A percentile compares a stretch with the other conserved stretches of the same genome.
Evolutionary conservation across 352 stramenopile genomes (phyloP).

Genomic region (Globisporangium takayamanum): DNA sequence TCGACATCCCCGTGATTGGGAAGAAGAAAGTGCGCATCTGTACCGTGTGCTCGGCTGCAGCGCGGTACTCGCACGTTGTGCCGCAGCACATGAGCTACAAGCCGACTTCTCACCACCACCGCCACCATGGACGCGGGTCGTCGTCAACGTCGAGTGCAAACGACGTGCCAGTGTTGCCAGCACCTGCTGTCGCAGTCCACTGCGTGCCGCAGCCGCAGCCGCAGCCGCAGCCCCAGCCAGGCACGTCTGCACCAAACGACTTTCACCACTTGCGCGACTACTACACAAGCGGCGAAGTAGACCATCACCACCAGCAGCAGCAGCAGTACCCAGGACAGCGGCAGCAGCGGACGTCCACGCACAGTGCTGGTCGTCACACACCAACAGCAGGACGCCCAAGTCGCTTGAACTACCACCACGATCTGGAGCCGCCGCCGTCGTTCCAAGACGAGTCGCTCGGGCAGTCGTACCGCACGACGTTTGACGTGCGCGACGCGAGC

Average conservation of each 20-base stretch:
- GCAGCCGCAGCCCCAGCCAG: slow-evolving; percentile 10
- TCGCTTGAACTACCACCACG: neutral
- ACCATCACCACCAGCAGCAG: slow-evolving; percentile 10
- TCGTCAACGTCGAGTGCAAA: too few species aligned
- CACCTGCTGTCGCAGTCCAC: slow-evolving; percentile 1
- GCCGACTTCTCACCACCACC: too few species aligned
- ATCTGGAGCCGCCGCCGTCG: neutral
- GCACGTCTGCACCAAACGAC: slow-evolving; percentile 5
- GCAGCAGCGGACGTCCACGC: neutral
- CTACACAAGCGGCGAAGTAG: neutral
- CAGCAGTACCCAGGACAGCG: slow-evolving; percentile 5
- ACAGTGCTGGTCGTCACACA: slow-evolving; percentile 4
- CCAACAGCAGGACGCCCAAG: slow-evolving; percentile 1
- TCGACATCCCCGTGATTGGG: slow-evolving; percentile 74
- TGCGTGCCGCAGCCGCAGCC: slow-evolving; percentile 13
- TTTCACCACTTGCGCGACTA: slow-evolving; percentile 11
- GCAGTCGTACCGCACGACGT: slow-evolving; percentile 4
- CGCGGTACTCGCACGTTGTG: slow-evolving; percentile 46
- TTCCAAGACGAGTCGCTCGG: slow-evolving; percentile 5
- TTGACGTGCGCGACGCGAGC: slow-evolving; percentile 6
- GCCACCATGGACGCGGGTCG: neutral
- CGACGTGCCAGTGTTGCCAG: slow-evolving; percentile 9
- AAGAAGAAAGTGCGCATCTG: slow-evolving; percentile 78
- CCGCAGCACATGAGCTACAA: slow-evolving; percentile 3
- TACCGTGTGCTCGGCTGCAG: slow-evolving; percentile 72